Evolutionary conservation across 352 stramenopile genomes (phyloP).

Genomic region (Pythium utonaiense): DNA sequence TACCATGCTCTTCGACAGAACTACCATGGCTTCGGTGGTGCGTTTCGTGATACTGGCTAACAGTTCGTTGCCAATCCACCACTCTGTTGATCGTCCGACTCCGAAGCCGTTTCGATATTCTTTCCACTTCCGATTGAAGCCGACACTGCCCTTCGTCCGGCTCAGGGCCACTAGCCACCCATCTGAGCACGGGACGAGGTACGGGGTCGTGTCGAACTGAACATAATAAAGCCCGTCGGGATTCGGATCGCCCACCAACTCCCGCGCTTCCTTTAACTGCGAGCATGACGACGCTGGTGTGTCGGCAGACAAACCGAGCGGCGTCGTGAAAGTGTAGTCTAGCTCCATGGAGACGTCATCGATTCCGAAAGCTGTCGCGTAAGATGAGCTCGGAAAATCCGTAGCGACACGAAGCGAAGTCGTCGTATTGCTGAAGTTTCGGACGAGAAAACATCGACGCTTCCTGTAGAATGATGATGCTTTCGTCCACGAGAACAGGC

Average conservation of each 20-base stretch:
- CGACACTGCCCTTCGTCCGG: slow-evolving; percentile 39
- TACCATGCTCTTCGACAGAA: slow-evolving; percentile 46
- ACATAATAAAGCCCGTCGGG: slow-evolving; percentile 55
- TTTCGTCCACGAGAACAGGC: slow-evolving; percentile 9
- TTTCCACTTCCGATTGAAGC: slow-evolving; percentile 59
- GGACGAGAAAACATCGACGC: slow-evolving; percentile 35
- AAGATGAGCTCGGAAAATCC: slow-evolving; percentile 38
- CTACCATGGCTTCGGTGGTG: slow-evolving; percentile 40
- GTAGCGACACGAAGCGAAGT: slow-evolving; percentile 38
- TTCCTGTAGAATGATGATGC: slow-evolving; percentile 36
- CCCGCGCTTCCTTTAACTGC: slow-evolving; percentile 41
- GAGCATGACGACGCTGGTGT: slow-evolving; percentile 43
- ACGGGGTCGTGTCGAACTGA: slow-evolving; percentile 31
- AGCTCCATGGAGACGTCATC: slow-evolving; percentile 63
- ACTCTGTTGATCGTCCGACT: slow-evolving; percentile 38
- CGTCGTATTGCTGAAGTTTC: slow-evolving; percentile 34
- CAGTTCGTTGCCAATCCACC: slow-evolving; percentile 56
- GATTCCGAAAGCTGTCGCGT: slow-evolving; percentile 47
- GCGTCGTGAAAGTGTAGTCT: slow-evolving; percentile 47
- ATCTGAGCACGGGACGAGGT: slow-evolving; percentile 42
- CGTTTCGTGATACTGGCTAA: slow-evolving; percentile 34
- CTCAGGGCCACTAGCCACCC: slow-evolving; percentile 57
- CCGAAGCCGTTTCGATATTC: slow-evolving; percentile 61
- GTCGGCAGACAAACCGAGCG: slow-evolving; percentile 42
- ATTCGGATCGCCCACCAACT: slow-evolving; percentile 38